These are phyloP conservation scores for Holtermanniella nyarrowii DNA, from an alignment of 768 basidiomycete genomes.

Conservation along the genomic window DNA sequence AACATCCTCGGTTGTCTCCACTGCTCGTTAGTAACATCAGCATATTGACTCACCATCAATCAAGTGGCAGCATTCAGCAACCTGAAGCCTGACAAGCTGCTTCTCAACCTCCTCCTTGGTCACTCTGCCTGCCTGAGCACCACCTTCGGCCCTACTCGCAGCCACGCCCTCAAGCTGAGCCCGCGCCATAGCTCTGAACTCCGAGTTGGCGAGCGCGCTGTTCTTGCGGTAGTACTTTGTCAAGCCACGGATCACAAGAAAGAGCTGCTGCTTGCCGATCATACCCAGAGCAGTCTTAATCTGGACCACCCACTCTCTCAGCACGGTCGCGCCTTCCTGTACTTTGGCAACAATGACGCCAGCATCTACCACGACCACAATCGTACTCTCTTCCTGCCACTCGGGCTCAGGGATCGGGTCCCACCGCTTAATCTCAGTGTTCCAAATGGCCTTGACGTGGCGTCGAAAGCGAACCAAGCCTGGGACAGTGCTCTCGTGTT, in stretches of 20 bases:
- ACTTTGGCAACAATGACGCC: slow-evolving; percentile 24
- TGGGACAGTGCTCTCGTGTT: slow-evolving; percentile 11
- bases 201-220: slow-evolving; percentile 22
- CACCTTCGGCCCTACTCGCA: neutral
- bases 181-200: slow-evolving; percentile 24
- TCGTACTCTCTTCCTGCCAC: slow-evolving; percentile 28
- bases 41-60: slow-evolving; percentile 30
- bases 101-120: slow-evolving; percentile 27
- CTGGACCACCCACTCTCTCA: slow-evolving; percentile 19
- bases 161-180: slow-evolving; percentile 15
- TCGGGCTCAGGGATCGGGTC: slow-evolving; percentile 14
- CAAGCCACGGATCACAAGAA: slow-evolving; percentile 36
- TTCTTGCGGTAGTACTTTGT: slow-evolving; percentile 28
- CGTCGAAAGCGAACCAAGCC: slow-evolving; percentile 31
- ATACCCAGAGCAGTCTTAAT: slow-evolving; percentile 14
- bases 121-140: neutral
- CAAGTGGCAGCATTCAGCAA: slow-evolving; percentile 29
- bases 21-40: slow-evolving; percentile 8
- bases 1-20: slow-evolving; percentile 37
- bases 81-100: slow-evolving; percentile 34
- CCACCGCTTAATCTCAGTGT: slow-evolving; percentile 17
- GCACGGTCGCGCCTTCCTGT: slow-evolving; percentile 1
- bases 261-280: slow-evolving; percentile 11
- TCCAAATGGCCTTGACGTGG: slow-evolving; percentile 26
- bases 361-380: slow-evolving; percentile 27